phyloP scores from a whole-genome alignment of 2,329 filamentous ascomycete species.

The Alternaria conjuncta region DNA sequence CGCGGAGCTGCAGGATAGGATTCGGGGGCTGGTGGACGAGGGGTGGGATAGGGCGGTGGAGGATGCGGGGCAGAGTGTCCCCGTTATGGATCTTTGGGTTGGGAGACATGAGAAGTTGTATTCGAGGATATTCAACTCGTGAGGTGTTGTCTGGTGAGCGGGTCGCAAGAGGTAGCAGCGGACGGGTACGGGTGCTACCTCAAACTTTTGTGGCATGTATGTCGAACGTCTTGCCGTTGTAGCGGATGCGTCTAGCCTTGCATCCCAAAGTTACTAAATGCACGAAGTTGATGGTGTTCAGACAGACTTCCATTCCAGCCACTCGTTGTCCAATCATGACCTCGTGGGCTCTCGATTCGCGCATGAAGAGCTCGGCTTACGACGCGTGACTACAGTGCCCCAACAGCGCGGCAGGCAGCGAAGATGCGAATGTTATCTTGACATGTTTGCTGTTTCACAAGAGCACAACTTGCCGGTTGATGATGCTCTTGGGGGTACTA shows the following conservation, averaged over 20 bases:
- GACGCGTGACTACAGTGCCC: slow-evolving; percentile 18
- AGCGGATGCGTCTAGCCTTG: background rate
- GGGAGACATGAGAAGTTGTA: slow-evolving; percentile 83
- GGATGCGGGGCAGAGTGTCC: slow-evolving; percentile 75
- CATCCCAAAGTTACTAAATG: background rate
- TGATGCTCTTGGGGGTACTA: background rate
- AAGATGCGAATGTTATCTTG: background rate
- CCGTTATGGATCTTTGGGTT: slow-evolving; percentile 82
- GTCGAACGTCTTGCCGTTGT: background rate
- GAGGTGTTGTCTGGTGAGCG: slow-evolving; percentile 3
- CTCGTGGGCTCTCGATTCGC: slow-evolving; percentile 24
- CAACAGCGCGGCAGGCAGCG: slow-evolving; percentile 9
- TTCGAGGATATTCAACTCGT: slow-evolving; percentile 87
- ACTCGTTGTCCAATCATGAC: background rate
- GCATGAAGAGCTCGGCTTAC: slow-evolving; percentile 10
- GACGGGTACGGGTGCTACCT: background rate
- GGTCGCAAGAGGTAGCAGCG: background rate
- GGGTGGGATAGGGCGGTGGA: slow-evolving; percentile 67
- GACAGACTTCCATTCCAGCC: background rate
- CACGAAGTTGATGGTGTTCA: background rate
- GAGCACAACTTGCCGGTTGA: too few relatives aligned
- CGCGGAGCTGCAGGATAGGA: slow-evolving; percentile 61
- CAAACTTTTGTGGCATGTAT: background rate
- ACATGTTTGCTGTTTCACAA: background rate
- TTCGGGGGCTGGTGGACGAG: slow-evolving; percentile 64